Evolutionary conservation across 306 rosid genomes (phyloP).

Genomic region (Spatholobus suberectus): DNA sequence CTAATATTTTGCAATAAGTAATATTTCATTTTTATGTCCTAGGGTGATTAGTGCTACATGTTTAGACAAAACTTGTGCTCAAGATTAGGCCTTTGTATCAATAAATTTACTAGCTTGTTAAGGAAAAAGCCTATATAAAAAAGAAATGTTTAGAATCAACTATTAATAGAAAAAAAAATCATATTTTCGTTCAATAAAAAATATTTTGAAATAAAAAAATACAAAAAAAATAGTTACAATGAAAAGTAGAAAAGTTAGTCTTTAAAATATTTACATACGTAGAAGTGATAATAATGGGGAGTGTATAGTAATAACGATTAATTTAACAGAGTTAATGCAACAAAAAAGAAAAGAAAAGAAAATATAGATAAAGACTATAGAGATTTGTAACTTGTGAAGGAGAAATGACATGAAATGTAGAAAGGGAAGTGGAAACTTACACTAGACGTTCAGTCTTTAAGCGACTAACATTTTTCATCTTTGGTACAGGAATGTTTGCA

Average conservation of each 20-base stretch:
- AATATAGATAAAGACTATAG: not conserved
- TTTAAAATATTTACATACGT: too few relatives aligned
- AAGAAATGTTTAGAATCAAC: too few relatives aligned
- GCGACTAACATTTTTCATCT: slow-evolving; percentile 58
- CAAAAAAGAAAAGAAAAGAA: not conserved
- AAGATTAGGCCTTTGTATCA: too few relatives aligned
- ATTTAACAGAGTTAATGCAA: not conserved
- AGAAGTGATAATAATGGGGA: not conserved
- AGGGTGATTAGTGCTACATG: not conserved
- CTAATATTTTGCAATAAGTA: not conserved
- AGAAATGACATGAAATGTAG: too few relatives aligned
- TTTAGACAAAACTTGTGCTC: too few relatives aligned
- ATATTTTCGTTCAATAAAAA: too few relatives aligned
- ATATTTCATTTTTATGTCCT: not conserved
- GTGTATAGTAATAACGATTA: not conserved
- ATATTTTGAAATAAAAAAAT: too few relatives aligned
- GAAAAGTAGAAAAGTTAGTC: too few relatives aligned
- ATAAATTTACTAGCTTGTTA: not conserved
- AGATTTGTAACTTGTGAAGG: too few relatives aligned
- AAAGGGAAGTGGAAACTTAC: slow-evolving; percentile 56
- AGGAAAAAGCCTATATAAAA: too few relatives aligned
- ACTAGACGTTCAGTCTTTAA: slow-evolving; percentile 65
- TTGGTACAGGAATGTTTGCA: slow-evolving; percentile 35
- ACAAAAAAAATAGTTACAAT: too few relatives aligned
- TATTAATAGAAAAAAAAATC: too few relatives aligned